These are phyloP conservation scores for Didymella segeticola DNA, from an alignment of 2,329 filamentous ascomycete species.

Conservation along the genomic window DNA sequence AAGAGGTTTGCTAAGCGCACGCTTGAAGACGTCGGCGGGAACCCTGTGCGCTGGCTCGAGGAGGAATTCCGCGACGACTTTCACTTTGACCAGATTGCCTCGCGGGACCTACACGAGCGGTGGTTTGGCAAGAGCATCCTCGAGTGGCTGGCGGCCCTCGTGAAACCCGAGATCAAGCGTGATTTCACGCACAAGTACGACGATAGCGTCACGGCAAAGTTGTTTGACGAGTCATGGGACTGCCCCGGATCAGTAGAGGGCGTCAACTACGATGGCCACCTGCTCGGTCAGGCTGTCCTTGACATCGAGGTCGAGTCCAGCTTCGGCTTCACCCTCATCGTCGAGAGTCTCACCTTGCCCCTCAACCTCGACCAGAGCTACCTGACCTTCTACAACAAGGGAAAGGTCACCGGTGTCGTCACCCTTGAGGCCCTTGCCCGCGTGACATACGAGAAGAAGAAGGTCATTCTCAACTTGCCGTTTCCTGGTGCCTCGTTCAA, in stretches of 20 bases:
- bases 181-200: conserved; percentile 14
- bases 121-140: background rate
- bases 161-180: conserved; percentile 13
- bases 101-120: background rate
- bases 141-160: conserved; percentile 3
- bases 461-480: conserved; percentile 6
- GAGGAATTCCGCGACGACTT: background rate
- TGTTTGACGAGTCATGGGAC: conserved; percentile 11
- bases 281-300: conserved; percentile 4
- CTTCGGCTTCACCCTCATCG: conserved; percentile 16
- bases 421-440: conserved; percentile 10
- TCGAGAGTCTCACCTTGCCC: conserved; percentile 3
- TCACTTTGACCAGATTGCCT: background rate
- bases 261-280: conserved; percentile 7
- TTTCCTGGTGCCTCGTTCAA: conserved; percentile 15
- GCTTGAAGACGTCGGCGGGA: background rate
- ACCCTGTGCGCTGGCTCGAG: background rate
- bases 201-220: conserved; percentile 14
- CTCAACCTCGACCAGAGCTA: conserved; percentile 12
- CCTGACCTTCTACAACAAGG: conserved; percentile 11
- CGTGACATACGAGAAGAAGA: conserved; percentile 6
- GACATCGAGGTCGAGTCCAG: conserved; percentile 9
- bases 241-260: background rate
- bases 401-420: conserved; percentile 9
- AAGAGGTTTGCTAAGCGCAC: background rate